Base-by-base conservation (phyloP, 1,284 basidiomycete genomes). In the Cutaneotrichosporon sp. region DNA sequence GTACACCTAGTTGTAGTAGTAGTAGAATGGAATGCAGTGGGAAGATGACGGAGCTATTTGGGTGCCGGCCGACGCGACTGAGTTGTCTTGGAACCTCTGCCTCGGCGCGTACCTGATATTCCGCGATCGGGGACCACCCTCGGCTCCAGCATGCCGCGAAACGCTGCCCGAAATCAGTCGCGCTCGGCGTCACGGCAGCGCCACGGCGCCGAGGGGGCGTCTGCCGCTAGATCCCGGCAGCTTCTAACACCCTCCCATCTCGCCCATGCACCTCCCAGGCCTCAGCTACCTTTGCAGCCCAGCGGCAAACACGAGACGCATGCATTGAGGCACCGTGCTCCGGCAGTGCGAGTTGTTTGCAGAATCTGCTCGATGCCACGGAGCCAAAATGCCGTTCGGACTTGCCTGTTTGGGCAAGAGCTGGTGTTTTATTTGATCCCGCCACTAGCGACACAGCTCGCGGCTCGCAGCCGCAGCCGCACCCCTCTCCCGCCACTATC, bases 1-100 rank as follows among this genome's bases (percentile, higher is more conserved):
- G 59, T 61, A 61, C 54, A 61, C 59, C 4, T 61, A 53, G 7
- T 42, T 42, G 38, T n/a, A 42, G n/a, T n/a, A n/a, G n/a, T 42
- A 42, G 7, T 14, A 18, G 7, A 8, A 4, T 8, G 38, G 18
- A n/a, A 24, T 24, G 45, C 20, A 22, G 22, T 46, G 24, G 14
- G 14, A 11, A 9, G 14, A 9, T 8, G 9, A 5, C 20, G 14
- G 6, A 45, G 20, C 20, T 24, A 25, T 2, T 1, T 8, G 22
- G 3, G 4, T n/a, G 2, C 3, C 4, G 16, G 16, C 6, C 7
- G 2, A 42, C 38, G 38, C 18, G 38, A 42, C 38, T 42, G 38
- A 42, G 38, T 42, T 42, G 2, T 42, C 38, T 42, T n/a, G 38
- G 18, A 4, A 29, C 29, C 5, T 36, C 34, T 36, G 34, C 34